Evolutionary conservation across 148 eudicot genomes (phyloP).

Genomic region (Silene conica): DNA sequence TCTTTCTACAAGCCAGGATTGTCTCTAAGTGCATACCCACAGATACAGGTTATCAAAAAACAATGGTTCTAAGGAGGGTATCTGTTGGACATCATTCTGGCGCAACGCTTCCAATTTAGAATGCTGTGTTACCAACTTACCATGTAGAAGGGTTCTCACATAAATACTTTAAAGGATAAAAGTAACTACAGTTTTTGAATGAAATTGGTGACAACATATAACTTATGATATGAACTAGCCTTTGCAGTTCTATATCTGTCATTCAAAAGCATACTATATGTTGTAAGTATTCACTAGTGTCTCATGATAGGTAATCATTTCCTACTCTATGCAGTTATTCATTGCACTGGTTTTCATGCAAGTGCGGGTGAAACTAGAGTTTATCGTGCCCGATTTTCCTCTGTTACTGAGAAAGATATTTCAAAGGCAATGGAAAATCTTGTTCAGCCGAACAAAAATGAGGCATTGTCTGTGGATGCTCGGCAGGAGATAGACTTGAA

Average conservation of each 20-base stretch:
- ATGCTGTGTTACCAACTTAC: neutral
- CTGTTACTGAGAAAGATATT: constrained; percentile 83
- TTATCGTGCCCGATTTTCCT: constrained; percentile 88
- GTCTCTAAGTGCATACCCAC: constrained; percentile 3
- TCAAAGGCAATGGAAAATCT: constrained; percentile 77
- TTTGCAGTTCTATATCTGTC: neutral
- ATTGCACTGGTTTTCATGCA: constrained; percentile 67
- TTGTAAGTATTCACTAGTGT: neutral
- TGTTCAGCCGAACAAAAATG: constrained; percentile 76
- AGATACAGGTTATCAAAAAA: neutral
- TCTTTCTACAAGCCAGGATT: neutral
- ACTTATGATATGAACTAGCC: neutral
- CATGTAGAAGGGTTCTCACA: neutral
- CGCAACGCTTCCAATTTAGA: neutral
- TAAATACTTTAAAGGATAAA: neutral
- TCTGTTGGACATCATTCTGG: neutral
- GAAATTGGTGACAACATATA: neutral
- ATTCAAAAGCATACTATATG: constrained; percentile 7
- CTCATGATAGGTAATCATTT: constrained; percentile 3
- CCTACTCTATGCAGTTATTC: constrained; percentile 59
- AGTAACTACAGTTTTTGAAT: neutral
- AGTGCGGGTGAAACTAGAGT: constrained; percentile 48
- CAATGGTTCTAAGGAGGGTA: neutral
- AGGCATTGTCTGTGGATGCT: constrained; percentile 93
- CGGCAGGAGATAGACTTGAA: constrained; percentile 98